phyloP scores from a whole-genome alignment of 2,329 filamentous ascomycete genomes.

The Trichoderma lentiforme region DNA sequence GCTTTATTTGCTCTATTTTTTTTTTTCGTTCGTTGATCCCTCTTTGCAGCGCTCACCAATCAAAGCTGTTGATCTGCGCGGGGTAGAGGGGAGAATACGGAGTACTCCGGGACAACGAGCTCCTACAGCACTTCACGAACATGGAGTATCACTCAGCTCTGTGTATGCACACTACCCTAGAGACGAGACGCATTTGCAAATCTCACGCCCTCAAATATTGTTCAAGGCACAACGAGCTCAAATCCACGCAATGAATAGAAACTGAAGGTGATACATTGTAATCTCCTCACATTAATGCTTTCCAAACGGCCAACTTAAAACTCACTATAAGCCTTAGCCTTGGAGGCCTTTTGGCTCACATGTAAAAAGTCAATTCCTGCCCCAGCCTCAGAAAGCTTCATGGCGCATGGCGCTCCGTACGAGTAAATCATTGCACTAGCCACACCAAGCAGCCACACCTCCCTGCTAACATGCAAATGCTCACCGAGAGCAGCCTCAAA shows the following conservation, averaged over 20 bases:
- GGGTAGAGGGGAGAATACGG: neutral
- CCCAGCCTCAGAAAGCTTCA: neutral
- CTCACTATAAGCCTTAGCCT: neutral
- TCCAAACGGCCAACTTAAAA: neutral
- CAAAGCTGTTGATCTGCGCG: neutral
- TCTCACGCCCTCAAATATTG: neutral
- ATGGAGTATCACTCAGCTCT: neutral
- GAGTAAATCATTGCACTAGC: neutral
- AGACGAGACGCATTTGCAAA: neutral
- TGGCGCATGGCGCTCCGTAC: neutral
- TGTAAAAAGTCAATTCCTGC: neutral
- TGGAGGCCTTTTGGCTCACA: neutral
- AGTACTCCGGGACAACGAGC: neutral
- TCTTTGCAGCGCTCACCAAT: neutral
- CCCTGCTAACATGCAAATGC: neutral
- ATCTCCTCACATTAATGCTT: neutral
- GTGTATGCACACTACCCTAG: neutral
- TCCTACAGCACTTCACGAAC: neutral
- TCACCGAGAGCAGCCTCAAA: neutral
- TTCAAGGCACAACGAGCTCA: neutral
- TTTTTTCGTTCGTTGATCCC: neutral
- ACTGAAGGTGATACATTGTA: neutral
- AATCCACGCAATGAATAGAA: neutral
- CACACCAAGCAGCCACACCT: neutral
- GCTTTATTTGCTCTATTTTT: neutral